Evolutionary conservation across 495 filamentous ascomycete species (phyloP), one percentile per base, ranked within the genome.

Genomic region (Platismatia glauca): DNA sequence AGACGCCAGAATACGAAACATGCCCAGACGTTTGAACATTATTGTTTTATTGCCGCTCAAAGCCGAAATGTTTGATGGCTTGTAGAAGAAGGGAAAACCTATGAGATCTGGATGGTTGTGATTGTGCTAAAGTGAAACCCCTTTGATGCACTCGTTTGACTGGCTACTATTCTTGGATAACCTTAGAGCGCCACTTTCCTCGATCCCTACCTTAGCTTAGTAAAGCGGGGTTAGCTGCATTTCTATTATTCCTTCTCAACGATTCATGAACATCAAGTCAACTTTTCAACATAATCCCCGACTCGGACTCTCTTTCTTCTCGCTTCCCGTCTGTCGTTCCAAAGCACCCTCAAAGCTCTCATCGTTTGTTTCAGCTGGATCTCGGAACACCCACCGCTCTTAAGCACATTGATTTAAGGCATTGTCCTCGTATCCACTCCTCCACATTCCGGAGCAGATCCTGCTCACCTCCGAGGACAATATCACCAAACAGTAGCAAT

Each of bases 181-280:
- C 7, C 2, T 20, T 33, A 31, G 50, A 33, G 50, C 50, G 50
- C 33, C 50, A 53, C 50, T 18, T 52, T 27, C 27, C 31, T n/a
- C n/a, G n/a, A n/a, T n/a, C n/a, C n/a, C n/a, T n/a, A n/a, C n/a
- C n/a, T n/a, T n/a, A n/a, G n/a, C n/a, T n/a, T n/a, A n/a, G n/a
- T 34, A 7, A 55, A 55, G 60, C 56, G 60, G 60, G 60, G 60
- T 62, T 62, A 62, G 60, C 52, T 46, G 38, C 60, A 55, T 62
- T 43, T 56, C 56, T 44, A 35, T 62, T 55, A 31, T 56, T 48
- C 20, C 3, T 24, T 20, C 7, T 38, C 35, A 55, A 55, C 37
- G 3, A 53, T 41, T 61, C 37, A 55, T 39, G 11, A 55, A n/a
- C 0, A 34, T 8, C 12, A 39, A 50, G 27, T 20, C 48, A 38